Evolutionary conservation across 176 grass and related monocot genomes (phyloP), one percentile per base, ranked within the genome.

Genomic region (Alloteropsis semialata): DNA sequence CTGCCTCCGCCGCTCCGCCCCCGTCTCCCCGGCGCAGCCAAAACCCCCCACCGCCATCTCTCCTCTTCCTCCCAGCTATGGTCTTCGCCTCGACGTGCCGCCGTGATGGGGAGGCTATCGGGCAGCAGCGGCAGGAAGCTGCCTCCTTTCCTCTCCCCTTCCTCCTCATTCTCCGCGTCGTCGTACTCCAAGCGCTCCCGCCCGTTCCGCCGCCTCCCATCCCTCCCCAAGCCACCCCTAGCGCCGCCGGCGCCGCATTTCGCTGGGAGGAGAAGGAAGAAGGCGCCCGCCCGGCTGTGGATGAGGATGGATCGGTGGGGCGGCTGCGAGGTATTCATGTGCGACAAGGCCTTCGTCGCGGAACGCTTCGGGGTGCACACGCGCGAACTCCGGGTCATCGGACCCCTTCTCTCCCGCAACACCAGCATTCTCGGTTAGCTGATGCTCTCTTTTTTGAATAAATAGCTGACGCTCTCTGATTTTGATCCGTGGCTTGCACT

Each of bases 281-380:
- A 90, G 65, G 64, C 85, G 24, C 75, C 85, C 5, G 46, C 75
- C 8, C 72, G 90, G 49, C 88, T 90, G 41, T 96, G 93, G 93
- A 90, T 96, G 90, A 75, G 82, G 75, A 83, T 96, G 62, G 87
- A 96, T 16, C 88, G 88, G 42, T 63, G 46, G 24, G 93, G 93
- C 27, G 41, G 79, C 14, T 86, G 90, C 15, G 93, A 95, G 85
- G 72, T 95, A 12, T 45, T 90, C 72, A 84, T 86, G 66, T 88
- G 88, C 65, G 90, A 92, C 75, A 92, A 90, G 88, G 82, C 74
- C 43, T 77, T 87, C 64, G 85, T 96, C 65, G 85, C 91, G 57
- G 81, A 54, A 68, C 78, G 77, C 12, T 81, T 80, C 22, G 90
- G 72, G 8, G 89, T 96, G 34, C 90, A 84, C 19, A 30, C 88